phyloP scores from a whole-genome alignment of 495 filamentous ascomycete species.

The Aspergillus avenaceus region DNA sequence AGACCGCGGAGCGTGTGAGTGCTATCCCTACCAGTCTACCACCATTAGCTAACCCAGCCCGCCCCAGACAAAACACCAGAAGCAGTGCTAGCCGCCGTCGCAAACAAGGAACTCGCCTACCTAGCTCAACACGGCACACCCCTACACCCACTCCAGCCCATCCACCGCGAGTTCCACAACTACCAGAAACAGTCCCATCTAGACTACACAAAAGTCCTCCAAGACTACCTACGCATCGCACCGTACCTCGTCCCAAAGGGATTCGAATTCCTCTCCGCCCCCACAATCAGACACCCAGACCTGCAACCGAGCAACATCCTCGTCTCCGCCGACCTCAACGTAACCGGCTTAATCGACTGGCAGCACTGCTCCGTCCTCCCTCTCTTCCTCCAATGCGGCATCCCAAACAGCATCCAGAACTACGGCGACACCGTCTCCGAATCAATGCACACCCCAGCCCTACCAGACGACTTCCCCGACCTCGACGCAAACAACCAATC shows the following conservation, averaged over 20 bases:
- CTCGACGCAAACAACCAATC: constrained; percentile 15
- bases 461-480: constrained; percentile 18
- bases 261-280: constrained; percentile 4
- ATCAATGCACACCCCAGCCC: constrained; percentile 11
- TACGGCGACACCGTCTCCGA: constrained; percentile 23
- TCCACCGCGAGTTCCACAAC: constrained; percentile 13
- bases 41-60: neutral
- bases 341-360: constrained; percentile 22
- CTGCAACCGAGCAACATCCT: constrained; percentile 23
- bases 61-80: constrained; percentile 9
- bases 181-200: constrained; percentile 14
- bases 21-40: neutral
- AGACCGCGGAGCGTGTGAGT: constrained; percentile 19
- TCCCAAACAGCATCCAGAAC: constrained; percentile 17
- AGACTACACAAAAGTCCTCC: constrained; percentile 8
- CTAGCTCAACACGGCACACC: constrained; percentile 12
- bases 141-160: constrained; percentile 14
- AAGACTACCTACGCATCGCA: constrained; percentile 16
- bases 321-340: constrained; percentile 7
- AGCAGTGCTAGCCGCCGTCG: constrained; percentile 9
- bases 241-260: constrained; percentile 6
- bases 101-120: constrained; percentile 17
- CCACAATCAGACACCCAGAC: constrained; percentile 19
- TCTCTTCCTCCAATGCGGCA: constrained; percentile 16
- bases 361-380: constrained; percentile 15